Percentiles rank a stretch among this genome's conserved stretches.
These are phyloP conservation scores for Monosporascus cannonballus DNA, from an alignment of 2,329 filamentous ascomycete species.

Conservation along the genomic window DNA sequence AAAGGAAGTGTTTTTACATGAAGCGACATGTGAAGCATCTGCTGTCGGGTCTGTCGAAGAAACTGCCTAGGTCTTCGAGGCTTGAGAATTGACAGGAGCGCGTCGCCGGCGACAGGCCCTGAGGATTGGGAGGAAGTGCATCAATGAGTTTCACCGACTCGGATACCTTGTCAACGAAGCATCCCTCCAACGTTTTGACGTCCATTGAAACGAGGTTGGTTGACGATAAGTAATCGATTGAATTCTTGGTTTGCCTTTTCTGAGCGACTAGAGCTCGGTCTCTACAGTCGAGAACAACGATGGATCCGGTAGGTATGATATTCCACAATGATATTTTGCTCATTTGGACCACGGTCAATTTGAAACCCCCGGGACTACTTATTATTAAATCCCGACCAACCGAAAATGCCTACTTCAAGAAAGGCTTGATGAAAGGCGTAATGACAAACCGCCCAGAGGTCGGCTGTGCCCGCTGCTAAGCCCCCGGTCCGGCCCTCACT, in stretches of 20 bases:
- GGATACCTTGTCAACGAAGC: conserved; percentile 15
- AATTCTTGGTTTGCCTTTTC: not conserved
- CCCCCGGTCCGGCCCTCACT: not conserved
- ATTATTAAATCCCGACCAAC: too few relatives aligned
- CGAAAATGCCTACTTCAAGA: too few relatives aligned
- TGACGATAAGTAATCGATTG: not conserved
- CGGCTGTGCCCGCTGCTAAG: not conserved
- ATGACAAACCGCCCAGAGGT: too few relatives aligned
- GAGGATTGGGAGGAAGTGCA: conserved; percentile 3
- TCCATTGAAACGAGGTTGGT: not conserved
- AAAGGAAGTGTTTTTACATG: conserved; percentile 7
- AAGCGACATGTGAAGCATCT: conserved; percentile 12
- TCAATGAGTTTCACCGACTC: conserved; percentile 16
- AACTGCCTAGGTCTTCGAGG: conserved; percentile 9
- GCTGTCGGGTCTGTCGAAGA: conserved; percentile 3
- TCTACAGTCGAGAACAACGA: not conserved
- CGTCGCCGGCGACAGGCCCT: not conserved
- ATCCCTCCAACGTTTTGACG: conserved; percentile 5
- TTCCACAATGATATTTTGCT: not conserved
- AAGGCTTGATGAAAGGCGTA: too few relatives aligned
- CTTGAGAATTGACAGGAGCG: conserved; percentile 4
- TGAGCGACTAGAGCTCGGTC: not conserved
- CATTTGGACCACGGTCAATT: too few relatives aligned
- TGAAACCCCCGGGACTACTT: too few relatives aligned
- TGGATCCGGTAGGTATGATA: not conserved